Base-by-base conservation (phyloP, 1,284 basidiomycete species). In the Anthracocystis panici-leucophaei region DNA sequence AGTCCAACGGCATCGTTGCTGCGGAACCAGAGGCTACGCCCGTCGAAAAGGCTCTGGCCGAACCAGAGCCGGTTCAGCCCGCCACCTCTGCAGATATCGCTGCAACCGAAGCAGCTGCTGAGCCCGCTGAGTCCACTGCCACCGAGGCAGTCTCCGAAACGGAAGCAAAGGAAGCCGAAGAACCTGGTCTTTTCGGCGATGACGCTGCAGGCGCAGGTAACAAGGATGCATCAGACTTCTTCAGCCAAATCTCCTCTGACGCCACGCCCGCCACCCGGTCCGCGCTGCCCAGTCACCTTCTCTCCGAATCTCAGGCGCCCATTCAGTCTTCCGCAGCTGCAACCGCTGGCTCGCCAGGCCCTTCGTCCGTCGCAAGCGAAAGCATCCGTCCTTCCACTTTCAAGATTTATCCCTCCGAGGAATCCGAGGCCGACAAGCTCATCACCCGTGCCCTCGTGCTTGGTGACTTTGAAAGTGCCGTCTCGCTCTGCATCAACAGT, bases 381-480 rank as follows among this genome's bases (percentile, higher is more conserved):
- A 85, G 69, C 41, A 69, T 89, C 75, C 62, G 65, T 18, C 85
- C 60, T 14, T 92, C 92, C 80, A 92, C 91, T 0, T 99, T 98
- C 89, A 91, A 89, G 84, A 97, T 98, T 77, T 97, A 97, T 83
- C 94, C 95, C 0, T 83, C 88, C 7, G 93, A 95, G 55, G 94
- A 95, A 86, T 92, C 92, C 4, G 93, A 97, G 70, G 91, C 91
- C 0, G 95, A 98, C 83, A 89, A 91, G 31, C 88, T 98, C 29
- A 90, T 99, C 77, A 97, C 96, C 1, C 93, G 94, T 80, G 93
- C 96, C 1, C 88, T 98, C 33, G 93, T 99, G 1, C 88, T 98
- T 10, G 96, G 96, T 40, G 96, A 99, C 86, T 97, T 98, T 79
- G 90, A 91, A 76, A 93, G 91, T 21, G 96, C 96, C 1, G 96